Conservation (phyloP, 2,329 filamentous ascomycete genomes). For the Trichoderma citrinoviride region DNA sequence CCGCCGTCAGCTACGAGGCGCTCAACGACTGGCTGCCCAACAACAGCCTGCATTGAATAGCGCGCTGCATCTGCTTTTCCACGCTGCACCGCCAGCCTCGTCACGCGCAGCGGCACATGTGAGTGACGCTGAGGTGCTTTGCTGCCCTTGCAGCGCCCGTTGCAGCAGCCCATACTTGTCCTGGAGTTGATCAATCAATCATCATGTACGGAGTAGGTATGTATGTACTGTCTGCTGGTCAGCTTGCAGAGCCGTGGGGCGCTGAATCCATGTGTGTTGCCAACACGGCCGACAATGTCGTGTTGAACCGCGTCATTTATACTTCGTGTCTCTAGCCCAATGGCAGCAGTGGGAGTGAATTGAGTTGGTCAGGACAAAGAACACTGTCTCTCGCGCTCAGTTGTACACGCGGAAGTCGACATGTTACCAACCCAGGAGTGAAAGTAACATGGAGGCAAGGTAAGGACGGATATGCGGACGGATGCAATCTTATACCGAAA, state of each 20-base stretch:
- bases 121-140: slow-evolving; percentile 13
- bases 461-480: too few species aligned
- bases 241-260: slow-evolving; percentile 8
- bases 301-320: not conserved
- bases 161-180: too few species aligned
- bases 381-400: not conserved
- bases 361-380: not conserved
- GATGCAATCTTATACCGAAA: too few species aligned
- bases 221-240: slow-evolving; percentile 12
- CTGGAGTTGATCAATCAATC: too few species aligned
- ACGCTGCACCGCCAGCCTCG: not conserved
- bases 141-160: slow-evolving; percentile 9
- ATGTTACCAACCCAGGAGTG: too few species aligned
- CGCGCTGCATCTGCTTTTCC: not conserved
- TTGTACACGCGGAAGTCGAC: not conserved
- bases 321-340: not conserved
- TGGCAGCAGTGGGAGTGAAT: not conserved
- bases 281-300: slow-evolving; percentile 2
- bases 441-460: too few species aligned
- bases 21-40: slow-evolving; percentile 10
- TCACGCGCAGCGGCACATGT: slow-evolving; percentile 15
- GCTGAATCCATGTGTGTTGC: not conserved
- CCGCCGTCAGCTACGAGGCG: slow-evolving; percentile 19
- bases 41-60: not conserved
- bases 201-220: too few species aligned